These are phyloP conservation scores for Globisporangium sylvaticum DNA, from an alignment of 352 stramenopile species.

Conservation along the genomic window DNA sequence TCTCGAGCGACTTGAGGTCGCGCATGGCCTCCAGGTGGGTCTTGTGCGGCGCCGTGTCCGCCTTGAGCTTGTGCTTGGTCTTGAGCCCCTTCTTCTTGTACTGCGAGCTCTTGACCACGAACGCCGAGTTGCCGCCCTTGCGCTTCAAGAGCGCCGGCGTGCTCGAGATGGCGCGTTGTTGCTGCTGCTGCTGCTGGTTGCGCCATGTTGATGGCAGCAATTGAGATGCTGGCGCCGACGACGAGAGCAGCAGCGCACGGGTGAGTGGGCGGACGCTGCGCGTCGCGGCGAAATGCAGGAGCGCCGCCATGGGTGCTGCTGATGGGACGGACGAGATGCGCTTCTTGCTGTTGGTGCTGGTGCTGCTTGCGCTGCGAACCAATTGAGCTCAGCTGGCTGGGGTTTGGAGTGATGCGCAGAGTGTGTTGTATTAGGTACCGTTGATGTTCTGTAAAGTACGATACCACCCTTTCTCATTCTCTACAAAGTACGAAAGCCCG, in stretches of 20 bases:
- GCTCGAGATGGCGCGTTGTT: slow-evolving; percentile 31
- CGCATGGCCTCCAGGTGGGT: slow-evolving; percentile 48
- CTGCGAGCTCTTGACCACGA: slow-evolving; percentile 51
- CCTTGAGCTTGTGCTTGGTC: slow-evolving; percentile 74
- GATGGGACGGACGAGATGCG: too few species aligned
- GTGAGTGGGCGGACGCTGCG: slow-evolving; percentile 10
- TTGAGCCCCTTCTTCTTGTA: slow-evolving; percentile 46
- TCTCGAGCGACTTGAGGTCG: slow-evolving; percentile 35
- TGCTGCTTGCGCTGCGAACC: slow-evolving; percentile 5
- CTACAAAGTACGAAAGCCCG: not conserved
- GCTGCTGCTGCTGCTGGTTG: not conserved
- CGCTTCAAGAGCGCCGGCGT: slow-evolving; percentile 52
- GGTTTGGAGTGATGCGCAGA: too few species aligned
- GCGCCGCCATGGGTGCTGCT: slow-evolving; percentile 16
- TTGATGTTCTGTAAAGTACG: not conserved
- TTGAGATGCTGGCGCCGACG: not conserved
- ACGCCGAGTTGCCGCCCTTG: slow-evolving; percentile 63
- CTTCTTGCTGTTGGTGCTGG: not conserved
- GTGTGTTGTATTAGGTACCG: not conserved
- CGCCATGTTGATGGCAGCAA: not conserved
- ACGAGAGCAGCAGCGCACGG: slow-evolving; percentile 7
- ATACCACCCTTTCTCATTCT: not conserved
- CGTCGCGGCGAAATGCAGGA: slow-evolving; percentile 28
- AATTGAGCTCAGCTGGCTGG: slow-evolving; percentile 5
- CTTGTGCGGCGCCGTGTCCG: slow-evolving; percentile 46